phyloP scores from a whole-genome alignment of 2,329 filamentous ascomycete genomes.

The Fragosphaeria purpurea region DNA sequence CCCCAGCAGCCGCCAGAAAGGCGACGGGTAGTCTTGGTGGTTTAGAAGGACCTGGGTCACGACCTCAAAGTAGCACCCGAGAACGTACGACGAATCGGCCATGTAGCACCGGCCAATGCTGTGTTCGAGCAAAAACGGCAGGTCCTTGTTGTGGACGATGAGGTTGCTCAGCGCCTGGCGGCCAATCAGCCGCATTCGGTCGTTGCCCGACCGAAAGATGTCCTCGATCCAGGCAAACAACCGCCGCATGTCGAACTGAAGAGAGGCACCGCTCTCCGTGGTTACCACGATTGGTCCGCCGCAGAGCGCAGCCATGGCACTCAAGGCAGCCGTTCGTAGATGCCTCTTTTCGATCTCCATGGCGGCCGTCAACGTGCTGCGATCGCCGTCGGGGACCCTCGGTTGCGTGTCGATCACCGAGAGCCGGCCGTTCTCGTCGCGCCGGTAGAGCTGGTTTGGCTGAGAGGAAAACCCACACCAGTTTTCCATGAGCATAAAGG shows the following conservation, averaged over 20 bases:
- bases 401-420: constrained; percentile 74
- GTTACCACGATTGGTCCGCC: constrained; percentile 76
- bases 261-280: constrained; percentile 74
- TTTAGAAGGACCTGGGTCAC: constrained; percentile 80
- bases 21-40: constrained; percentile 68
- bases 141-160: constrained; percentile 81
- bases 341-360: constrained; percentile 98
- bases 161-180: constrained; percentile 80
- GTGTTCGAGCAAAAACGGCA: constrained; percentile 74
- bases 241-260: constrained; percentile 84
- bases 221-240: constrained; percentile 94
- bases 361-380: constrained; percentile 70
- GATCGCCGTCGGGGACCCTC: constrained; percentile 40
- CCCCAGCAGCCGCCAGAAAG: constrained; percentile 84
- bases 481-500: constrained; percentile 95
- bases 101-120: constrained; percentile 88
- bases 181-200: constrained; percentile 85
- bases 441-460: constrained; percentile 66
- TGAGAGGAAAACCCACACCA: constrained; percentile 98
- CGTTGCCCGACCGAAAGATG: constrained; percentile 86
- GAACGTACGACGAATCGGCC: constrained; percentile 66
- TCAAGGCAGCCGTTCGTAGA: constrained; percentile 78
- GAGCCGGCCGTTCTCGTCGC: constrained; percentile 81
- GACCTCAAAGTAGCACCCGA: constrained; percentile 93
- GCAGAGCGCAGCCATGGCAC: constrained; percentile 90